Percentiles rank a stretch among this genome's conserved stretches.
phyloP scores from a whole-genome alignment of 257 asterid genomes.

The Solanum appendiculatum region DNA sequence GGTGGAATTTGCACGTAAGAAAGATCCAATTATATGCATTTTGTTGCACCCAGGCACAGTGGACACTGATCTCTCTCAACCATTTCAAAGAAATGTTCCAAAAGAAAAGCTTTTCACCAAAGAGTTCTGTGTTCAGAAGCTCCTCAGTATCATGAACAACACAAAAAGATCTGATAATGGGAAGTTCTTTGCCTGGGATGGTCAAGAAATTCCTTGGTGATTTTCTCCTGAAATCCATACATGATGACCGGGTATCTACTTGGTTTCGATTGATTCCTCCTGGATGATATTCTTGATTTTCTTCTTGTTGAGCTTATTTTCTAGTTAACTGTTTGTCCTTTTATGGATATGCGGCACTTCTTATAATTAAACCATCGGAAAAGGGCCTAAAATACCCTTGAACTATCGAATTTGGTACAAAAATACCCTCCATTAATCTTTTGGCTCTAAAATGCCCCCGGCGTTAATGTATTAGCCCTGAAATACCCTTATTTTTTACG shows the following conservation, averaged over 20 bases:
- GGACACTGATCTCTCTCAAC: constrained; percentile 87
- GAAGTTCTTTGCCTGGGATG: constrained; percentile 95
- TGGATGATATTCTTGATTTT: not conserved
- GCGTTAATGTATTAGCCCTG: too few species aligned
- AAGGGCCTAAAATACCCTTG: too few species aligned
- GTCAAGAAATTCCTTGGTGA: constrained; percentile 87
- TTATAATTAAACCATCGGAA: not conserved
- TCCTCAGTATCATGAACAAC: constrained; percentile 44
- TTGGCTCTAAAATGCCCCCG: too few species aligned
- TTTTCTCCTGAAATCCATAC: not conserved
- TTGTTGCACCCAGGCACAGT: constrained; percentile 98
- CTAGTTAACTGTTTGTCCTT: not conserved
- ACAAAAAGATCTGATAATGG: constrained; percentile 67
- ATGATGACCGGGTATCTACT: not conserved
- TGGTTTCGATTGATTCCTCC: not conserved
- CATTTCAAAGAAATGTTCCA: constrained; percentile 78
- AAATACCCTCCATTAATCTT: too few species aligned
- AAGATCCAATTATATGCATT: constrained; percentile 69
- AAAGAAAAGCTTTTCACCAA: constrained; percentile 68
- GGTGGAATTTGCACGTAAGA: constrained; percentile 66
- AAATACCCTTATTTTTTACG: too few species aligned
- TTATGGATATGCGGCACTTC: not conserved
- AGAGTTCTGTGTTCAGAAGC: constrained; percentile 75
- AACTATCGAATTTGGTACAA: too few species aligned
- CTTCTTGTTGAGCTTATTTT: not conserved